Base-by-base conservation (phyloP, 2,329 filamentous ascomycete genomes). In the Lecanosticta acicola region DNA sequence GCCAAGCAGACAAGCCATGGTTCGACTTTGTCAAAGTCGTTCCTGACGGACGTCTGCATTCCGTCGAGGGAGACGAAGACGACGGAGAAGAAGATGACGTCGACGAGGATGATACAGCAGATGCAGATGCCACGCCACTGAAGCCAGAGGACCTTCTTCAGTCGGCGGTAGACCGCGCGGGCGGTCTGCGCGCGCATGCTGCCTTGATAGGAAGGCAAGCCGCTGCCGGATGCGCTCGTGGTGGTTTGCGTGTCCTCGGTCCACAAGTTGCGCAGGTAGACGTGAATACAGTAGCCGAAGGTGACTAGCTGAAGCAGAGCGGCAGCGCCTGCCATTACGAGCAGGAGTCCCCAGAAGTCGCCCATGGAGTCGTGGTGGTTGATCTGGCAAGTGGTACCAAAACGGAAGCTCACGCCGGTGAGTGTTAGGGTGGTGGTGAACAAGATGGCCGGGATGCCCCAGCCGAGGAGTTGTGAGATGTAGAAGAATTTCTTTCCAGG, bases 51-150 rank as follows among this genome's bases (percentile, higher is more conserved):
- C 7, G 79, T 70, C 10, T 86, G 77, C 17, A 85, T 78, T 57
- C 84, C 84, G 67, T 94, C 86, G 61, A 95, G 79, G 63, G 87
- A 87, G 39, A 97, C 84, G 63, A 97, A 97, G 44, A 95, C 78
- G 37, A 95, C 75, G 1, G 90, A 84, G 68, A 97, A 96, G 75
- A 95, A 95, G 59, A 96, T 82, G 51, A 97, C 88, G 64, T 97
- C 90, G 49, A 81, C 79, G 47, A 96, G 79, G 57, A 97, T 94
- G 63, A 96, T 84, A 42, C 94, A 73, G 11, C 96, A 89, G 50
- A 97, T 87, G 35, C 82, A 80, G 49, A 96, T 91, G 36, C 90
- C 91, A 57, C 91, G 80, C 93, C 93, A 98, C 67, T 98, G 93
- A 3, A 97, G 79, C 63, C 86, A 81, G 32, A 98, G 78, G 14